Base-by-base conservation (phyloP, 305 asterid genomes). In the Plantago lanceolata region DNA sequence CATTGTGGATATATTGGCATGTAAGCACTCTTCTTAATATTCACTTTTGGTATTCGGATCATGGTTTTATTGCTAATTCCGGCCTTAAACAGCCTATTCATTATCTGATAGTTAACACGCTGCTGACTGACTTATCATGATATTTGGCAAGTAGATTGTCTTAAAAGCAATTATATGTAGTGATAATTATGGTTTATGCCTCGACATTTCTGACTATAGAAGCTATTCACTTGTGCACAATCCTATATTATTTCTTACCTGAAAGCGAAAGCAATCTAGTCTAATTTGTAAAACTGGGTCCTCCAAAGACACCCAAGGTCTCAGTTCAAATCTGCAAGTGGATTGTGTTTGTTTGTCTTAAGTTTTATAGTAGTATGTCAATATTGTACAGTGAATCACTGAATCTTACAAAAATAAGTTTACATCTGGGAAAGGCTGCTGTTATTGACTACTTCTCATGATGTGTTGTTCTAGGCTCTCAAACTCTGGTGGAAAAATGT, bases 1-100 rank as follows among this genome's bases (percentile, higher is more conserved):
- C 96, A 0, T 43, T 89, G 18, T 87, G 95, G 96, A 92, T 89
- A 77, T 89, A 92, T 78, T 92, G 96, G 96, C 94, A 92, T 72
- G 98, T 89, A 73, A 80, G 94, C 59, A 14, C 64, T 58, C 48
- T 47, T 58, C 48, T 47, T 63, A 11, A 21, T 15, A 13, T 20
- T 44, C 47, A 15, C 24, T 65, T 63, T 24, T 51, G 49, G 43
- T 64, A 64, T 57, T 31, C 13, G 20, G 50, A 35, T 48, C 35
- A 9, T 0, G 11, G 17, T 53, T 26, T 4, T 35, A 70, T 12
- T 37, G 40, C 11, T 33, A 0, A 33, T 6, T 8, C 40, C 9
- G 8, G 40, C 40, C 40, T 33, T 33, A 6, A 33, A 33, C 9
- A 33, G 9, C 40, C 7, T 33, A 24, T 24, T 24, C 28, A 24